Evolutionary conservation across 768 basidiomycete genomes (phyloP).

Genomic region (Pulveroboletus sp.): DNA sequence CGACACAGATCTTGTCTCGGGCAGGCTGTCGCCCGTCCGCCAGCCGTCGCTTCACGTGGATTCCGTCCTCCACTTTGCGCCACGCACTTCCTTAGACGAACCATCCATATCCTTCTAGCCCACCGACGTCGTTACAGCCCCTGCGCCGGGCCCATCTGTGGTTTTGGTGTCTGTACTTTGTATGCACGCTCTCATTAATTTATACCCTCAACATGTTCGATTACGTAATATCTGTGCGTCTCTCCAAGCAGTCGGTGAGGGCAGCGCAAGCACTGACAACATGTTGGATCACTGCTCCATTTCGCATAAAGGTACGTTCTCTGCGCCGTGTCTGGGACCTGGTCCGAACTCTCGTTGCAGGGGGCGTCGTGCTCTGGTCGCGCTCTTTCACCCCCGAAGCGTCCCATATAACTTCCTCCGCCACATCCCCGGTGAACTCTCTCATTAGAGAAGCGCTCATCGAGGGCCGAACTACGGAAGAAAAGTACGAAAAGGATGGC

Average conservation of each 20-base stretch:
- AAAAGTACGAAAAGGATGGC: slow-evolving; percentile 89
- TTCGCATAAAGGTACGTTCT: slow-evolving; percentile 73
- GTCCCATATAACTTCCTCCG: slow-evolving; percentile 58
- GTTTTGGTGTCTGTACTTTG: slow-evolving; percentile 3
- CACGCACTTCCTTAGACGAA: slow-evolving; percentile 14
- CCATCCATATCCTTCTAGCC: slow-evolving; percentile 1
- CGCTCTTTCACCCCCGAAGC: slow-evolving; percentile 90
- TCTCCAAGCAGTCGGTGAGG: too few relatives aligned
- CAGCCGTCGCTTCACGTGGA: not conserved
- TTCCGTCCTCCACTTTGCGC: slow-evolving; percentile 10
- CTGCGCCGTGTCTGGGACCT: not conserved
- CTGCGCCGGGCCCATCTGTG: slow-evolving; percentile 17
- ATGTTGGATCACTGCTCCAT: slow-evolving; percentile 98
- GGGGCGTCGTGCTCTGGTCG: slow-evolving; percentile 92
- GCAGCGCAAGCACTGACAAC: not conserved
- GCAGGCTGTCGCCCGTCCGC: slow-evolving; percentile 4
- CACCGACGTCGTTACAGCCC: slow-evolving; percentile 18
- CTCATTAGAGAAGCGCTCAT: slow-evolving; percentile 89
- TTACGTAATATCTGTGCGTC: slow-evolving; percentile 3
- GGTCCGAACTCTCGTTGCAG: slow-evolving; percentile 36
- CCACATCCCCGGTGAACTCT: slow-evolving; percentile 80
- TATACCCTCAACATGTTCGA: slow-evolving; percentile 1
- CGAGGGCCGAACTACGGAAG: slow-evolving; percentile 77
- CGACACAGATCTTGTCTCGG: slow-evolving; percentile 12
- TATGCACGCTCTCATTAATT: not conserved